Evolutionary conservation across 129 eudicot genomes (phyloP).

Genomic region (Arctium lappa): DNA sequence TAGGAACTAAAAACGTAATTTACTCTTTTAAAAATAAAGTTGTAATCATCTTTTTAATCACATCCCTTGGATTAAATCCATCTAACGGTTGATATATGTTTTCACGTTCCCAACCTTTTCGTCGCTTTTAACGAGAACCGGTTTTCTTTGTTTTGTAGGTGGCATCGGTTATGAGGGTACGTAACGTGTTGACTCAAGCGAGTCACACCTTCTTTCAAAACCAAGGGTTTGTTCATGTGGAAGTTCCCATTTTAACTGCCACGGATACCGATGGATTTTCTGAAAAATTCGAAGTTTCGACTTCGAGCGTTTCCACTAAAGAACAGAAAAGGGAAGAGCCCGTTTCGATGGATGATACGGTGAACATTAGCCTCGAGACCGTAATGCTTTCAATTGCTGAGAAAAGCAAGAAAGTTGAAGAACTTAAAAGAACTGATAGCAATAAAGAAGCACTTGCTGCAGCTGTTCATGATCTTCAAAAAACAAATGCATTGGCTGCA

Average conservation of each 20-base stretch:
- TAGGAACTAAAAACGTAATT: no score
- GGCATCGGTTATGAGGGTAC: slow-evolving; percentile 74
- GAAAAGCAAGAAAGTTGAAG: slow-evolving; percentile 62
- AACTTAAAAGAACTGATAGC: slow-evolving; percentile 66
- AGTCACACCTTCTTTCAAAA: slow-evolving; percentile 63
- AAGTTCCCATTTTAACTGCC: slow-evolving; percentile 72
- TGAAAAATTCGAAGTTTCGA: slow-evolving; percentile 56
- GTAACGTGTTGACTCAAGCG: slow-evolving; percentile 56
- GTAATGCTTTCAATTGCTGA: slow-evolving; percentile 59
- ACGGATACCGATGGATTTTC: slow-evolving; percentile 54
- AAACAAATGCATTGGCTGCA: slow-evolving; percentile 48
- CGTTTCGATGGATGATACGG: slow-evolving; percentile 31
- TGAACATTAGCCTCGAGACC: slow-evolving; percentile 41
- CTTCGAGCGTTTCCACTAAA: slow-evolving; percentile 34
- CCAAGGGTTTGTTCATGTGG: slow-evolving; percentile 67
- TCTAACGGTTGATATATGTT: no score
- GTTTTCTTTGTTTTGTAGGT: slow-evolving; percentile 45
- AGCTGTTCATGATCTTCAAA: slow-evolving; percentile 68
- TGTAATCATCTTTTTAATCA: no score
- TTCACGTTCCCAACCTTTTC: no score
- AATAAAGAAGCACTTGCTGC: slow-evolving; percentile 73
- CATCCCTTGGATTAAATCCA: no score
- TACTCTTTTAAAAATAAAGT: no score
- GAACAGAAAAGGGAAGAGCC: slow-evolving; percentile 21
- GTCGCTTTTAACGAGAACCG: background rate